Conservation (phyloP, 352 stramenopile genomes). For the Globisporangium paddicum region DNA sequence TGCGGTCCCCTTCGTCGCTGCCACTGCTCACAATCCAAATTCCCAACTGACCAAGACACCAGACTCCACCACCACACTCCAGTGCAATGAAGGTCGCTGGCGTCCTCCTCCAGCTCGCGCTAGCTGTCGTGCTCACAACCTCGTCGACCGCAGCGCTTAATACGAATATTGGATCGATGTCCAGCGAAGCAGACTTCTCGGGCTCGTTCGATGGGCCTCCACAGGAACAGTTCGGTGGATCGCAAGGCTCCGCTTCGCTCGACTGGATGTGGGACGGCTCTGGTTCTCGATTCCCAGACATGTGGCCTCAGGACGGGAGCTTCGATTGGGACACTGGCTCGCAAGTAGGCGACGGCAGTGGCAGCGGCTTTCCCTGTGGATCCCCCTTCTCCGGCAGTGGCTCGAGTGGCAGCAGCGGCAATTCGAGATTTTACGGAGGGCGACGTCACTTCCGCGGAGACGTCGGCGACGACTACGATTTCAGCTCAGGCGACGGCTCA, state of each 20-base stretch:
- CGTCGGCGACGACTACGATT: conserved; percentile 2
- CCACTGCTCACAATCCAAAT: not conserved
- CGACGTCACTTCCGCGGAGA: not conserved
- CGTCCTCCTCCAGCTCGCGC: not conserved
- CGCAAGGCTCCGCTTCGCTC: not conserved
- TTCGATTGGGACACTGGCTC: not conserved
- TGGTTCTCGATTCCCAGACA: not conserved
- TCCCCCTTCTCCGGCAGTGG: not conserved
- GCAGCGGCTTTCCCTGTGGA: not conserved
- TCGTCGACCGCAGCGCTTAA: not conserved
- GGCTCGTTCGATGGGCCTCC: not conserved
- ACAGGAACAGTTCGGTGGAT: not conserved
- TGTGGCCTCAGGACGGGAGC: not conserved
- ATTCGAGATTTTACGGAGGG: not conserved
- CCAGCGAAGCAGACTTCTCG: not conserved
- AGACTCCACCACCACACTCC: not conserved
- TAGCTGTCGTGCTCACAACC: not conserved
- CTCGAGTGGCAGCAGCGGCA: not conserved
- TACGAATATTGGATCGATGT: not conserved
- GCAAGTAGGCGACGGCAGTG: not conserved
- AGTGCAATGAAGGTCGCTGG: conserved; percentile 3
- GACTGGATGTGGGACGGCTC: not conserved
- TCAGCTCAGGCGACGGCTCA: no score
- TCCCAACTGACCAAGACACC: not conserved
- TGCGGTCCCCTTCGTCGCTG: no score